Conservation (phyloP, 208 protist species). For the Leishmania braziliensis region DNA sequence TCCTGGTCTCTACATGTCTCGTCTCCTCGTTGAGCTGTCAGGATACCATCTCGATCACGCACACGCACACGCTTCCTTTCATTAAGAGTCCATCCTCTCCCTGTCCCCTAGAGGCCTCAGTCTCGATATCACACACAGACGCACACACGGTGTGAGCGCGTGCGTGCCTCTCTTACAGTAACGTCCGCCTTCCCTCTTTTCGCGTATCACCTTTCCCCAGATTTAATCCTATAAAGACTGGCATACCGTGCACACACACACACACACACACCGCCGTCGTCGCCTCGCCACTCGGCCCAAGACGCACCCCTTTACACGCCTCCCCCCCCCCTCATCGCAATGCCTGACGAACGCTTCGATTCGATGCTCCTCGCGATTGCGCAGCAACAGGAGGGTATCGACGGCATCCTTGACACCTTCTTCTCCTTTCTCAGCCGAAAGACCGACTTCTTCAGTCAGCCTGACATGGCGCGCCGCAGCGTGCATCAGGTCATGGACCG, state of each 20-base stretch:
- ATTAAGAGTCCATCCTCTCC: not conserved
- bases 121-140: not conserved
- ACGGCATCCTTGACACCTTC: conserved; percentile 90
- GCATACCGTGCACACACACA: not conserved
- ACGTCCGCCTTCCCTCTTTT: not conserved
- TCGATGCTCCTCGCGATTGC: conserved; percentile 90
- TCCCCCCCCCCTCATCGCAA: conserved; percentile 9
- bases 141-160: not conserved
- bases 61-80: not conserved
- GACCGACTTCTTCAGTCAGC: conserved; percentile 94
- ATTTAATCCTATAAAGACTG: not conserved
- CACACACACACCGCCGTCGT: not conserved
- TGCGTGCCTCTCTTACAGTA: not conserved
- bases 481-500: conserved; percentile 61
- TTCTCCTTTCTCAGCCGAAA: conserved; percentile 93
- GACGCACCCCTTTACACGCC: not conserved
- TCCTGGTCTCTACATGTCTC: not conserved
- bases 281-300: not conserved
- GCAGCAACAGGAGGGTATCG: conserved; percentile 91
- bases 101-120: not conserved
- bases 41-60: not conserved
- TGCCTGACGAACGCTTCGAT: conserved; percentile 78
- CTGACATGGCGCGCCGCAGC: conserved; percentile 54
- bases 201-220: not conserved
- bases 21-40: not conserved